These are phyloP conservation scores for Aschersonia sp. DNA, from an alignment of 2,329 filamentous ascomycete genomes.

Conservation along the genomic window DNA sequence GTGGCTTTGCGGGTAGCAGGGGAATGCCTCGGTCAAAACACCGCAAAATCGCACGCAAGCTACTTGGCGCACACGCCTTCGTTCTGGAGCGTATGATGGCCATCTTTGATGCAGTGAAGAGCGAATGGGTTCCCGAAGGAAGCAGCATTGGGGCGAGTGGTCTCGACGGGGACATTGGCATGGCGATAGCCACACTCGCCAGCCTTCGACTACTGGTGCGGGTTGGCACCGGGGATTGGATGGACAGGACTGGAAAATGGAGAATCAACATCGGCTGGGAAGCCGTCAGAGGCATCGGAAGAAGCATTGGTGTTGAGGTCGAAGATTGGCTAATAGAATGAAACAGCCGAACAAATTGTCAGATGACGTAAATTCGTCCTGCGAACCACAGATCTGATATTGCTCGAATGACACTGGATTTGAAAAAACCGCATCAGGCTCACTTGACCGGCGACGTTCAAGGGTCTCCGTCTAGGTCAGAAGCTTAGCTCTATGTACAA, in stretches of 20 bases:
- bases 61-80: constrained; percentile 65
- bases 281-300: constrained; percentile 52
- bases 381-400: too few species aligned
- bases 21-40: constrained; percentile 31
- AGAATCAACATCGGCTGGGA: constrained; percentile 71
- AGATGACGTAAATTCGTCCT: too few species aligned
- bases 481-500: too few species aligned
- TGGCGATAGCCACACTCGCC: constrained; percentile 57
- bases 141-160: constrained; percentile 14
- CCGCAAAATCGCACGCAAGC: constrained; percentile 60
- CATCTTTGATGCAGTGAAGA: constrained; percentile 54
- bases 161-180: constrained; percentile 41
- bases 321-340: constrained; percentile 63
- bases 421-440: too few species aligned
- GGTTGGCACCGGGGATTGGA: constrained; percentile 45
- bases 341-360: neutral
- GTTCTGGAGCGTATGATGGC: constrained; percentile 65
- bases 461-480: too few species aligned
- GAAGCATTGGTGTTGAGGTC: constrained; percentile 63
- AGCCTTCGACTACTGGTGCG: constrained; percentile 55
- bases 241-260: constrained; percentile 62
- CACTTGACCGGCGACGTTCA: too few species aligned
- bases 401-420: too few species aligned
- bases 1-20: constrained; percentile 21
- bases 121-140: constrained; percentile 31